These are phyloP conservation scores for Candida montana DNA, from an alignment of 805 yeast genomes.

Conservation along the genomic window DNA sequence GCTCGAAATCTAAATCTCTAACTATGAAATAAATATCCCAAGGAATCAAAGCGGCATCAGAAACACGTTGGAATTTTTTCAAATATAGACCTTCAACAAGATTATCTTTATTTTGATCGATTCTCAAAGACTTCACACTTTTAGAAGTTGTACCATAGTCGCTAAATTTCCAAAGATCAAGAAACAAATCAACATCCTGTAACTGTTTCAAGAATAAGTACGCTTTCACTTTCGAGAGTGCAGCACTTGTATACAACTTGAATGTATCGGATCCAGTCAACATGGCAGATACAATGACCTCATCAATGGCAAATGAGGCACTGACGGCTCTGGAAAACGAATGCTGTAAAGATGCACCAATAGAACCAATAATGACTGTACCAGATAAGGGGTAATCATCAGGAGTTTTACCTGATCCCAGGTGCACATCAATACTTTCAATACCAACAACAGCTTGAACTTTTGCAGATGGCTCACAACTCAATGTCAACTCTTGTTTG, in stretches of 20 bases:
- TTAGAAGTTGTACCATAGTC: slow-evolving; percentile 2
- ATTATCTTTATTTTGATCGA: not conserved
- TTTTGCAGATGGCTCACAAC: slow-evolving; percentile 93
- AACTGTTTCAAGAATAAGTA: slow-evolving; percentile 76
- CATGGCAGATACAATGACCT: slow-evolving; percentile 43
- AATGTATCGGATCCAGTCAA: slow-evolving; percentile 37
- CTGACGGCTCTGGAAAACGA: slow-evolving; percentile 86
- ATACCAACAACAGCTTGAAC: slow-evolving; percentile 81
- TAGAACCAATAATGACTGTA: slow-evolving; percentile 44
- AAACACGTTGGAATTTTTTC: slow-evolving; percentile 46
- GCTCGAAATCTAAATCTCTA: slow-evolving; percentile 43
- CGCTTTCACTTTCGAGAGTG: slow-evolving; percentile 49
- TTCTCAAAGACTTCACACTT: slow-evolving; percentile 22
- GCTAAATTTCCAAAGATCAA: slow-evolving; percentile 63
- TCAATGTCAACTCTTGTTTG: slow-evolving; percentile 67
- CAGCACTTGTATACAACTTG: slow-evolving; percentile 44
- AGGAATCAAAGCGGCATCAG: slow-evolving; percentile 63
- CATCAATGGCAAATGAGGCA: slow-evolving; percentile 54
- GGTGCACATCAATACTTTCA: slow-evolving; percentile 56
- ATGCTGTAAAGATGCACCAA: slow-evolving; percentile 77
- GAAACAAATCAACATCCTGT: slow-evolving; percentile 79
- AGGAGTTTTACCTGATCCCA: slow-evolving; percentile 45
- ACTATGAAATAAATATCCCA: slow-evolving; percentile 63
- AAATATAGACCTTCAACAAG: slow-evolving; percentile 28
- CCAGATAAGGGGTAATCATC: slow-evolving; percentile 37